A percentile compares a stretch with the other conserved stretches of the same genome.
phyloP scores from a whole-genome alignment of 2,329 filamentous ascomycete species.

The Fusarium tuaranense region DNA sequence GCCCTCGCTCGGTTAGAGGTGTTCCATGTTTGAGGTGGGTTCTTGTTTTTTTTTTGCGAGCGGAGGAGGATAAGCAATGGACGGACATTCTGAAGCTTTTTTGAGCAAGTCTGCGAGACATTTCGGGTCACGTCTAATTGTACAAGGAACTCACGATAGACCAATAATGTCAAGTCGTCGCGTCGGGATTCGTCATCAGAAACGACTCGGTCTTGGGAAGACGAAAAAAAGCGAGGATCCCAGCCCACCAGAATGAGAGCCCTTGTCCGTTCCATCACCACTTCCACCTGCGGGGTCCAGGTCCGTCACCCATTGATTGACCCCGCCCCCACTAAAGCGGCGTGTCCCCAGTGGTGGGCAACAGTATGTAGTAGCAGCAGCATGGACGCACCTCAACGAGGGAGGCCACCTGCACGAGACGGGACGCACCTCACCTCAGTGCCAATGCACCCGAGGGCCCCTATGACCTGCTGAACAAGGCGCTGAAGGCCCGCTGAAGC shows the following conservation, averaged over 20 bases:
- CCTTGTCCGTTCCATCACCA: not conserved
- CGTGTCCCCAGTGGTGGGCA: not conserved
- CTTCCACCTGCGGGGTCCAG: not conserved
- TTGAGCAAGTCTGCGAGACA: not conserved
- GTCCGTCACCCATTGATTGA: not conserved
- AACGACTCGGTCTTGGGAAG: not conserved
- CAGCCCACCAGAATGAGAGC: not conserved
- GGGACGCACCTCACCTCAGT: not conserved
- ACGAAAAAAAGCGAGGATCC: not conserved
- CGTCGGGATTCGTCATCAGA: conserved; percentile 3
- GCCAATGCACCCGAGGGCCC: conserved; percentile 2
- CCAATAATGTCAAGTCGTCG: not conserved
- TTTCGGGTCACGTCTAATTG: not conserved
- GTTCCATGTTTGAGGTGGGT: not conserved
- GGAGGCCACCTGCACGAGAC: not conserved
- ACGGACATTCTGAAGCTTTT: not conserved
- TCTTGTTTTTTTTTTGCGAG: not conserved
- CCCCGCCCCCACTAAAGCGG: conserved; percentile 35
- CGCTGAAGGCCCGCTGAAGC: conserved; percentile 9
- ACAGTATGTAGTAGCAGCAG: not conserved
- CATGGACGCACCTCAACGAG: not conserved
- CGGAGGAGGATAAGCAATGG: not conserved
- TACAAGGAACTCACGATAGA: not conserved
- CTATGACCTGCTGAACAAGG: conserved; percentile 17
- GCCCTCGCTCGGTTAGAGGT: conserved; percentile 2